Base-by-base conservation (phyloP, 768 basidiomycete genomes). In the Lactarius psammicola region DNA sequence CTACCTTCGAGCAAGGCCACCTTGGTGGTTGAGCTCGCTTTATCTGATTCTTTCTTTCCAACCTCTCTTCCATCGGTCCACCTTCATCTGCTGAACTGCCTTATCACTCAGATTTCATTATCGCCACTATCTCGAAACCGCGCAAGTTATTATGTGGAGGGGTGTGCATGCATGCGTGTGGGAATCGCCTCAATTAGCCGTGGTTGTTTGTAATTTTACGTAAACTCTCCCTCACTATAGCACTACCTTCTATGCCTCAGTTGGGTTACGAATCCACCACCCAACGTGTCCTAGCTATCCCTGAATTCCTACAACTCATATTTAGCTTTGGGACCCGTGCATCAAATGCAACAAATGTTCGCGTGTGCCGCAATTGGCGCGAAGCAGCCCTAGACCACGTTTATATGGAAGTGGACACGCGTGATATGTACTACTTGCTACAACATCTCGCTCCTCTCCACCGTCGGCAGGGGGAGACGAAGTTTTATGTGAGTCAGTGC, bases 1-100 rank as follows among this genome's bases (percentile, higher is more conserved):
- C 89, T 91, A 91, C 90, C 90, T 92, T 89, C 87, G 84, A 85
- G 81, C 79, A 75, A 56, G 76, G 71, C 75, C 74, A 74, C 77
- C 76, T 80, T 80, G 76, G 77, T 65, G 77, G 75, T 60, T 64
- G 59, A 64, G 75, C 76, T 81, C 82, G 84, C 76, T 83, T 75
- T 75, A 64, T 77, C 80, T 83, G 81, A 83, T 62, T 44, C 66
- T 55, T 62, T 31, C 60, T 53, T 42, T 71, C 61, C 6, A 46
- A n/a, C n/a, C 9, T 33, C 18, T 28, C 8, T 11, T n/a, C 33
- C 26, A 17, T 6, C 18, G 6, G 15, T 51, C 30, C 8, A 8
- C n/a, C 8, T 57, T 36, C 42, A 46, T 57, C 55, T 23, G 9
- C 65, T 66, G 51, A 66, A 20, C 6, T 59, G n/a, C 38, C 34